Evolutionary conservation across 2,329 filamentous ascomycete genomes (phyloP).

Genomic region (Blastomyces parvus): DNA sequence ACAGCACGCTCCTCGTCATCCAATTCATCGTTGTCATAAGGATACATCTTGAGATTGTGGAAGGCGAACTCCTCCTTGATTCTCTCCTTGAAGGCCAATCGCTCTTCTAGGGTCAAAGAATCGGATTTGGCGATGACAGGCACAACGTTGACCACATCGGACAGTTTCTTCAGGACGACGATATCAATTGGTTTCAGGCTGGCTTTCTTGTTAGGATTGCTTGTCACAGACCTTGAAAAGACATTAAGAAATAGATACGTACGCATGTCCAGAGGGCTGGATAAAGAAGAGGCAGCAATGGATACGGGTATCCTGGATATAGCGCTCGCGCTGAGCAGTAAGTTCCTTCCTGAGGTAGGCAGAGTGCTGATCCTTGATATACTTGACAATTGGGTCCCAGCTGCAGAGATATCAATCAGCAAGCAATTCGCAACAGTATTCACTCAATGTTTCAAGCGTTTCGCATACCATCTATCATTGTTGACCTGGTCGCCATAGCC

Average conservation of each 20-base stretch:
- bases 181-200: constrained; percentile 96
- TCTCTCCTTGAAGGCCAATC: constrained; percentile 91
- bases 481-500: constrained; percentile 98
- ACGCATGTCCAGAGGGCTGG: constrained; percentile 90
- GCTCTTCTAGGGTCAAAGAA: constrained; percentile 90
- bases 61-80: constrained; percentile 99
- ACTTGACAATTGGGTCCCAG: constrained; percentile 99
- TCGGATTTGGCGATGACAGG: constrained; percentile 98
- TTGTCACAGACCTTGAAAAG: background rate
- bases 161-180: constrained; percentile 98
- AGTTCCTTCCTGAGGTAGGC: constrained; percentile 99
- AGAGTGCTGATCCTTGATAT: constrained; percentile 99
- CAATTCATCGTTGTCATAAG: constrained; percentile 98
- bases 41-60: constrained; percentile 99
- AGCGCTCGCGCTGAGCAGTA: constrained; percentile 95
- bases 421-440: constrained; percentile 3
- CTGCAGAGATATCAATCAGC: constrained; percentile 22
- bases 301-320: constrained; percentile 98
- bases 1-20: constrained; percentile 90
- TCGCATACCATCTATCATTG: constrained; percentile 78
- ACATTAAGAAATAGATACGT: constrained; percentile 19
- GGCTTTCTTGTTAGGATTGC: constrained; percentile 8
- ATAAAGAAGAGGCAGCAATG: constrained; percentile 99
- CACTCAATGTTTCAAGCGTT: constrained; percentile 17
- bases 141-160: constrained; percentile 97